Conservation (phyloP, 1,139 yeast genomes). For the Hansenula sp. region DNA sequence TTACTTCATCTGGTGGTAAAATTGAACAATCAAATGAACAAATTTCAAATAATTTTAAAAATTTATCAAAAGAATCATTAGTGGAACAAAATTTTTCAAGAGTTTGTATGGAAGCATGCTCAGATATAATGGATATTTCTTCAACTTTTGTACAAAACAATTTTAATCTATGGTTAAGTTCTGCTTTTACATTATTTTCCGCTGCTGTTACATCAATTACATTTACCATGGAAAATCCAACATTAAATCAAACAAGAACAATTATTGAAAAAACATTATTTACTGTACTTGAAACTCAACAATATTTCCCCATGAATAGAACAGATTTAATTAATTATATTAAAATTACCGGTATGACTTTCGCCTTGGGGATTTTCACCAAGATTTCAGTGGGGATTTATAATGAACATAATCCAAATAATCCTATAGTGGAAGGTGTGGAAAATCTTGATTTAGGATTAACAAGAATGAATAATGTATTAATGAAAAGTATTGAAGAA, state of each 20-base stretch:
- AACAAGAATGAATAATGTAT: background rate
- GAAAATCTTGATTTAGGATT: slow-evolving; percentile 4
- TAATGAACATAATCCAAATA: background rate
- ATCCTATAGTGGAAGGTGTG: background rate
- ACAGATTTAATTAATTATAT: background rate
- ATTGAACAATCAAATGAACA: no score
- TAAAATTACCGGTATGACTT: background rate
- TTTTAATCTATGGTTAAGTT: background rate
- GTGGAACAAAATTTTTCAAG: background rate
- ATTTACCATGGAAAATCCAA: slow-evolving; percentile 1
- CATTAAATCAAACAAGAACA: background rate
- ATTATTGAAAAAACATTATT: background rate
- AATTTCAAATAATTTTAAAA: background rate
- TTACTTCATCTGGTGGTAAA: background rate
- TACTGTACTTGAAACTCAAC: background rate
- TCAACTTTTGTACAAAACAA: background rate
- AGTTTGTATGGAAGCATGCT: background rate
- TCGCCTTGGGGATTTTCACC: background rate
- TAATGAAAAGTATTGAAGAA: background rate
- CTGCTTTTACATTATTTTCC: background rate
- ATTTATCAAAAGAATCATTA: background rate
- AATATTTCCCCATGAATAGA: background rate
- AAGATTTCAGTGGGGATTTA: background rate
- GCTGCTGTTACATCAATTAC: background rate
- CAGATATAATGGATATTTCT: background rate